phyloP scores from a whole-genome alignment of 768 basidiomycete species.

The Lyophyllum atratum region DNA sequence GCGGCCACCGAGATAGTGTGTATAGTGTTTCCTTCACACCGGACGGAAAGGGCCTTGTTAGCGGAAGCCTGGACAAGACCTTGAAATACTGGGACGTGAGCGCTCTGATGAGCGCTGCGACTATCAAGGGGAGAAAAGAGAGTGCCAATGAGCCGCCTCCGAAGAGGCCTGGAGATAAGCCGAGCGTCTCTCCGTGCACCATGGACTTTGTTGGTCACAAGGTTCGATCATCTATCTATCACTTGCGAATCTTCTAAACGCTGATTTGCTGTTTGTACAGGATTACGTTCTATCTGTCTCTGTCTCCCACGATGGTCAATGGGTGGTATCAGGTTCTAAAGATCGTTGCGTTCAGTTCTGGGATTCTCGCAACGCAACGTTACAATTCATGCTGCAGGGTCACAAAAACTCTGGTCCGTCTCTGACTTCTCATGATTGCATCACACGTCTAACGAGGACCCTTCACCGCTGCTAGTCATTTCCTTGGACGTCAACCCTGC shows the following conservation, averaged over 20 bases:
- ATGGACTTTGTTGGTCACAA: slow-evolving; percentile 92
- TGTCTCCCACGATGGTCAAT: slow-evolving; percentile 87
- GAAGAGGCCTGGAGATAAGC: slow-evolving; percentile 52
- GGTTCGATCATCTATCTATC: slow-evolving; percentile 49
- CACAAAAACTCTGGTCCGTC: slow-evolving; percentile 57
- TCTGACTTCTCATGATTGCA: not conserved
- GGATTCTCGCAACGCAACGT: slow-evolving; percentile 73
- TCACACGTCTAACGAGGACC: not conserved
- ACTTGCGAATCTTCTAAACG: slow-evolving; percentile 32
- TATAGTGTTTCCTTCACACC: slow-evolving; percentile 92
- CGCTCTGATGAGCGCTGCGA: slow-evolving; percentile 62
- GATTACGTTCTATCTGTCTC: slow-evolving; percentile 56
- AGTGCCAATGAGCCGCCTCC: slow-evolving; percentile 33
- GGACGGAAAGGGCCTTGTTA: slow-evolving; percentile 87
- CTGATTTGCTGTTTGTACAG: slow-evolving; percentile 34
- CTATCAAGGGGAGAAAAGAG: slow-evolving; percentile 50
- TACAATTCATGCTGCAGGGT: slow-evolving; percentile 91
- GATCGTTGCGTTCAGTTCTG: slow-evolving; percentile 96
- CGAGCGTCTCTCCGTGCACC: slow-evolving; percentile 47
- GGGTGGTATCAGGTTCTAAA: slow-evolving; percentile 94
- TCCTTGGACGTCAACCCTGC: slow-evolving; percentile 51
- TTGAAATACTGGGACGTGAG: slow-evolving; percentile 87
- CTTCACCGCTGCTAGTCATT: slow-evolving; percentile 46
- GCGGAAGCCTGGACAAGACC: slow-evolving; percentile 89
- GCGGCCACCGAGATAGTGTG: slow-evolving; percentile 82